Evolutionary conservation across 148 eudicot genomes (phyloP).

Genomic region (Chenopodium formosanum): DNA sequence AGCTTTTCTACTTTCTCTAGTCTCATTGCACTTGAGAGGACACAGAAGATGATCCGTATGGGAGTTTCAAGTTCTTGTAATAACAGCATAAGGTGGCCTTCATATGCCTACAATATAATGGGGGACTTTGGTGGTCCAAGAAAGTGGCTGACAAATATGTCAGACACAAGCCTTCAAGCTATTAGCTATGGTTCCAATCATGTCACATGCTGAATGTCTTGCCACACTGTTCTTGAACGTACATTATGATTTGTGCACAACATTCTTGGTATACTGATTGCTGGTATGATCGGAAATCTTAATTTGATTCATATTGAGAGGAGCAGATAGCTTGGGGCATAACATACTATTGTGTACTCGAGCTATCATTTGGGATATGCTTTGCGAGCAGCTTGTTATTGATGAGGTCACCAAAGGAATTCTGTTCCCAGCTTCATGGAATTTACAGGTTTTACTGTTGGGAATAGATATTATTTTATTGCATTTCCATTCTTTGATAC

Average conservation of each 20-base stretch:
- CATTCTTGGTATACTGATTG: background rate
- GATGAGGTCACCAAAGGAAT: conserved; percentile 5
- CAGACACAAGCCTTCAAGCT: conserved; percentile 59
- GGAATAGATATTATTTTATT: background rate
- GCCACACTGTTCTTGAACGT: background rate
- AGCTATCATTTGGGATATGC: background rate
- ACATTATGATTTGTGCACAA: background rate
- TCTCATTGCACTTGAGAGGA: conserved; percentile 82
- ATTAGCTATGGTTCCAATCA: conserved; percentile 85
- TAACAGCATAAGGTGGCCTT: conserved; percentile 64
- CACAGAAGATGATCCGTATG: conserved; percentile 51
- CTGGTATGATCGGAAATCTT: background rate
- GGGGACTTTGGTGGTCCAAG: conserved; percentile 62
- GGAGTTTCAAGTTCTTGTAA: conserved; percentile 48
- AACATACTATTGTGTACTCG: background rate
- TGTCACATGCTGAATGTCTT: conserved; percentile 48
- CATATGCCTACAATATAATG: conserved; percentile 80
- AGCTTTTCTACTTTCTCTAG: conserved; percentile 95
- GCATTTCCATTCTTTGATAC: conserved; percentile 1
- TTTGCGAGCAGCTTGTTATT: background rate
- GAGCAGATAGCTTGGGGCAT: background rate
- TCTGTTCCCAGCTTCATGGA: background rate
- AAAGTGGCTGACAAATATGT: conserved; percentile 83
- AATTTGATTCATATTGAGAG: background rate
- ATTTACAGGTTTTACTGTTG: background rate